Percentiles rank a stretch among this genome's conserved stretches.
These are phyloP conservation scores for Penicillium sp. DNA, from an alignment of 2,329 filamentous ascomycete species.

Conservation along the genomic window DNA sequence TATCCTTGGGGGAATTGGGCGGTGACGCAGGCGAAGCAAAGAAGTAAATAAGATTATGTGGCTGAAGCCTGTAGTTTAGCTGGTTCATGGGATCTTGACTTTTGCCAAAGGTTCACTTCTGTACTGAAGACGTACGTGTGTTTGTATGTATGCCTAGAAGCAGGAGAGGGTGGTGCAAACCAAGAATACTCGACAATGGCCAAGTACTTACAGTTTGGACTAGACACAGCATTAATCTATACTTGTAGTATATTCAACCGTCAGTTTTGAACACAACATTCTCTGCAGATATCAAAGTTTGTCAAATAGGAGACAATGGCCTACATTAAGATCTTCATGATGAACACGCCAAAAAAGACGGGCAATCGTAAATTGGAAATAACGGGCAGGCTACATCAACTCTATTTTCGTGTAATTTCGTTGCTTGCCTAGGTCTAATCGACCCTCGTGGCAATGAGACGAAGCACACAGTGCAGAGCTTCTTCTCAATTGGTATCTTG, in stretches of 20 bases:
- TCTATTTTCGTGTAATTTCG: constrained; percentile 24
- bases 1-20: neutral
- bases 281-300: constrained; percentile 11
- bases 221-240: constrained; percentile 1
- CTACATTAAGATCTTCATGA: neutral
- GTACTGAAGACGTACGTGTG: neutral
- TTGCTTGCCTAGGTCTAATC: constrained; percentile 1
- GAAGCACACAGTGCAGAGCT: neutral
- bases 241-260: neutral
- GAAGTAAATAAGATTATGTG: neutral
- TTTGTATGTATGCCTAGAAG: neutral
- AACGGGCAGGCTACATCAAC: constrained; percentile 23
- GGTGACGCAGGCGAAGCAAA: constrained; percentile 6
- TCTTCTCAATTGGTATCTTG: neutral
- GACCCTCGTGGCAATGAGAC: constrained; percentile 3
- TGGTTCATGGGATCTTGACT: neutral
- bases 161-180: neutral
- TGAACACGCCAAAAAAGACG: neutral
- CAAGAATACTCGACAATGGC: neutral
- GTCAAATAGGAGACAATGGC: neutral
- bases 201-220: neutral
- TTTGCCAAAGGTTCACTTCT: neutral
- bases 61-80: neutral
- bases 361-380: constrained; percentile 7
- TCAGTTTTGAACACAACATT: neutral